phyloP scores from a whole-genome alignment of 805 yeast species.

The Ogataea minuta region DNA sequence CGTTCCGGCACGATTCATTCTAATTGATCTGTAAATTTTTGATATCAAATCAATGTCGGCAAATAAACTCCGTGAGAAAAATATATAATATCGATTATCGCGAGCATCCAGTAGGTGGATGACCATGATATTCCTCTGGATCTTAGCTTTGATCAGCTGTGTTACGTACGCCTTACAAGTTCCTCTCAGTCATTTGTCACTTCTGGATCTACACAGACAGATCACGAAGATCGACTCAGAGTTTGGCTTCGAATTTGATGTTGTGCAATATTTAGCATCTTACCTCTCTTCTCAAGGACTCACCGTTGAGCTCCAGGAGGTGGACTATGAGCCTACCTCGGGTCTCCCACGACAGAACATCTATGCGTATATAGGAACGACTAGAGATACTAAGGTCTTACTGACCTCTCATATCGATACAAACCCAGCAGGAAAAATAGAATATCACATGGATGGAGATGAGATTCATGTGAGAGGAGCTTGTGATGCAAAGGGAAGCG shows the following conservation, averaged over 20 bases:
- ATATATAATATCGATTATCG: background rate
- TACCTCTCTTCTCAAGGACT: constrained; percentile 9
- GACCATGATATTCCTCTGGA: background rate
- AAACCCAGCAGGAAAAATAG: constrained; percentile 35
- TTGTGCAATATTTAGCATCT: constrained; percentile 1
- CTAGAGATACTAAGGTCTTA: constrained; percentile 45
- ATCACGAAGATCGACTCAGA: constrained; percentile 10
- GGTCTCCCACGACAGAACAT: constrained; percentile 39
- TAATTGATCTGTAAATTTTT: constrained; percentile 3
- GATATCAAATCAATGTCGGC: constrained; percentile 1
- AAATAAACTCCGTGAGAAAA: constrained; percentile 2
- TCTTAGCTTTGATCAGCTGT: background rate
- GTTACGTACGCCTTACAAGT: constrained; percentile 1
- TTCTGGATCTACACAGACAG: constrained; percentile 9
- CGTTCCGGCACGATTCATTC: too few relatives aligned
- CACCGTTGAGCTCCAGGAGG: constrained; percentile 11
- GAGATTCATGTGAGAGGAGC: constrained; percentile 59
- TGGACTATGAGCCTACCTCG: constrained; percentile 5
- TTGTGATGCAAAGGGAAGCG: constrained; percentile 61
- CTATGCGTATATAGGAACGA: constrained; percentile 48
- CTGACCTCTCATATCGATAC: constrained; percentile 47
- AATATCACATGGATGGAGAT: constrained; percentile 34
- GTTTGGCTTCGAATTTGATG: constrained; percentile 10
- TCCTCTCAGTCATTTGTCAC: background rate
- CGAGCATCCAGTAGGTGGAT: too few relatives aligned